Evolutionary conservation across 768 basidiomycete genomes (phyloP).

Genomic region (Mycena venus): DNA sequence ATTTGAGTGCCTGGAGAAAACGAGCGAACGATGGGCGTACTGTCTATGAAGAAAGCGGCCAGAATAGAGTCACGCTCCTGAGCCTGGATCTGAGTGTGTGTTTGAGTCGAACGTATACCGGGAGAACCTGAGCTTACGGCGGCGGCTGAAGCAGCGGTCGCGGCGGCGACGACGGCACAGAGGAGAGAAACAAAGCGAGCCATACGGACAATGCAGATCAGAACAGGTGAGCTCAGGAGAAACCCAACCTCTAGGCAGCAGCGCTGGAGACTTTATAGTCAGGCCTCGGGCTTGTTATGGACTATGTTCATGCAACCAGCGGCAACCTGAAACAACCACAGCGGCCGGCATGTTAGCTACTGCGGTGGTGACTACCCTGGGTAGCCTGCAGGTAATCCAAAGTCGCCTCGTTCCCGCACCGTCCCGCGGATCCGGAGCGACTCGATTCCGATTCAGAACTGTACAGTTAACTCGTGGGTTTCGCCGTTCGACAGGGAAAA

Average conservation of each 20-base stretch:
- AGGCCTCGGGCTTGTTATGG: too few relatives aligned
- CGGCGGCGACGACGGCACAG: background rate
- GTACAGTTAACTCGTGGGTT: background rate
- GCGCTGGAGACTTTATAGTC: too few relatives aligned
- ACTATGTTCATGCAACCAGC: background rate
- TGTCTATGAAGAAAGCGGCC: background rate
- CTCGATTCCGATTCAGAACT: background rate
- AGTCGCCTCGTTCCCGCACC: background rate
- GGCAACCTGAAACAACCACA: background rate
- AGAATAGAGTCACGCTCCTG: background rate
- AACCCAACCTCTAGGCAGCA: too few relatives aligned
- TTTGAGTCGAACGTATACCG: background rate
- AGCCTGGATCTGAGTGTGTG: too few relatives aligned
- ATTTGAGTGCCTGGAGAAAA: too few relatives aligned
- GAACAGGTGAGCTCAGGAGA: too few relatives aligned
- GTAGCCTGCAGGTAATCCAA: background rate
- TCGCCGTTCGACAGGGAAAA: background rate
- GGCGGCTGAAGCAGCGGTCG: background rate
- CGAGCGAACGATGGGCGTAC: background rate
- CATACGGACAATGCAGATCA: background rate
- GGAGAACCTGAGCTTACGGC: background rate
- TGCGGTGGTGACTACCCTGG: background rate
- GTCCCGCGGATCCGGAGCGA: background rate
- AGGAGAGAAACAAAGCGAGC: background rate
- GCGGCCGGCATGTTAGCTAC: background rate